Evolutionary conservation across 805 yeast genomes (phyloP), one percentile per base, ranked within the genome.

Genomic region (Hermanozyma aechmeae): DNA sequence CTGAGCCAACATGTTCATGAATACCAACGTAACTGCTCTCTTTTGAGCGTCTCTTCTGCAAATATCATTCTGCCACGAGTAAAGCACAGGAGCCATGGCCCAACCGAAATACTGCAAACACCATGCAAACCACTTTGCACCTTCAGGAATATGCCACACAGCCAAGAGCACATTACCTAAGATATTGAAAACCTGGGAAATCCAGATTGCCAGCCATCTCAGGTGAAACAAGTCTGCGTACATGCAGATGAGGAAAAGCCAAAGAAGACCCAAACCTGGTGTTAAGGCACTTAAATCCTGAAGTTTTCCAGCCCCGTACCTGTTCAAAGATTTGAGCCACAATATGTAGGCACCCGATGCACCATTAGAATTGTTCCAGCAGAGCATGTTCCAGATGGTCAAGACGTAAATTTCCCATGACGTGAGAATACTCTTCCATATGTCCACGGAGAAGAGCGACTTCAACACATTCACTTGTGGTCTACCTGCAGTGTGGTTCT

Each of bases 51-150:
- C 77, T 33, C 68, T 57, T 36, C 82, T 58, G 34, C 73, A 57
- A 30, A 74, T 65, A 50, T 74, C 81, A 41, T 68, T 68, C 32
- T 69, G 69, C 59, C 70, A 65, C 1, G 77, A 65, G 58, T 74
- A 71, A 27, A 73, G 51, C 26, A 75, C 75, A 0, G 81, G 76
- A 2, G 79, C 73, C 48, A 71, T 71, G 12, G 80, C 70, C 66
- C 78, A 75, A 10, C 76, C 70, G 48, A 72, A 71, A 43, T 74
- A 76, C 13, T 71, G 73, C 27, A 69, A 58, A 42, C 73, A 58
- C 47, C 70, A 76, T 1, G 75, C 82, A 56, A 65, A 73, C 80
- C 81, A 74, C 49, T 76, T 73, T 11, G 80, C 73, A n/a, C 58
- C 34, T 24, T 58, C 58, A 0, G 75, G 61, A 16, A 76, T 71